Conservation (phyloP, 2,329 filamentous ascomycete genomes). For the Calonectria honghensis region DNA sequence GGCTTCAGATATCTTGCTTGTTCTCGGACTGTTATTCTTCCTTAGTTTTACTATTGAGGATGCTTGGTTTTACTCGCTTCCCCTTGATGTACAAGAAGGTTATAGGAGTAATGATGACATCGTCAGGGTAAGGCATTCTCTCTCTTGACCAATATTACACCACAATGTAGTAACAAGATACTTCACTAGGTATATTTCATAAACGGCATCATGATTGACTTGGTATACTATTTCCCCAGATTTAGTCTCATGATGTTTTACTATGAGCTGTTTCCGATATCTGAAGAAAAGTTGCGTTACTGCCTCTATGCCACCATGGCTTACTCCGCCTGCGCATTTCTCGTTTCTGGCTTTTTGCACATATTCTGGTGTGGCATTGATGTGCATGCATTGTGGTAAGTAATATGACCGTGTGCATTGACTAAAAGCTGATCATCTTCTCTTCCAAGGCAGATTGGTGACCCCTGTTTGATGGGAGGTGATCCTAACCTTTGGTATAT, state of each 20-base stretch:
- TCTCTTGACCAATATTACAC: background rate
- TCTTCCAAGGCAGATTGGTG: background rate
- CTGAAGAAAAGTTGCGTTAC: background rate
- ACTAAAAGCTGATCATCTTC: background rate
- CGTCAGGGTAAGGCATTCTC: background rate
- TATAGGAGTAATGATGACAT: background rate
- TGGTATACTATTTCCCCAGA: background rate
- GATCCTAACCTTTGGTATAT: background rate
- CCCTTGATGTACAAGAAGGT: background rate
- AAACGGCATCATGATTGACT: background rate
- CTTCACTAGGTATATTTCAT: background rate
- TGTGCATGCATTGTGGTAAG: background rate
- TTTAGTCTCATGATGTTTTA: background rate
- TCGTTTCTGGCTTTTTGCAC: background rate
- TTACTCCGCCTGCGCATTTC: background rate
- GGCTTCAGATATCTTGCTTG: background rate
- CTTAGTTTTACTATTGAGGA: background rate
- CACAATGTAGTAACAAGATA: background rate
- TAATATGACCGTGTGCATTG: background rate
- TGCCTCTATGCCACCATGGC: constrained; percentile 1
- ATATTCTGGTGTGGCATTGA: background rate
- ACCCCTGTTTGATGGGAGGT: background rate
- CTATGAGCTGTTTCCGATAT: background rate
- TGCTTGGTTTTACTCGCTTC: background rate
- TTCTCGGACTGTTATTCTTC: background rate